phyloP scores from a whole-genome alignment of 2,329 filamentous ascomycete species.

The Didymella arachidicola region DNA sequence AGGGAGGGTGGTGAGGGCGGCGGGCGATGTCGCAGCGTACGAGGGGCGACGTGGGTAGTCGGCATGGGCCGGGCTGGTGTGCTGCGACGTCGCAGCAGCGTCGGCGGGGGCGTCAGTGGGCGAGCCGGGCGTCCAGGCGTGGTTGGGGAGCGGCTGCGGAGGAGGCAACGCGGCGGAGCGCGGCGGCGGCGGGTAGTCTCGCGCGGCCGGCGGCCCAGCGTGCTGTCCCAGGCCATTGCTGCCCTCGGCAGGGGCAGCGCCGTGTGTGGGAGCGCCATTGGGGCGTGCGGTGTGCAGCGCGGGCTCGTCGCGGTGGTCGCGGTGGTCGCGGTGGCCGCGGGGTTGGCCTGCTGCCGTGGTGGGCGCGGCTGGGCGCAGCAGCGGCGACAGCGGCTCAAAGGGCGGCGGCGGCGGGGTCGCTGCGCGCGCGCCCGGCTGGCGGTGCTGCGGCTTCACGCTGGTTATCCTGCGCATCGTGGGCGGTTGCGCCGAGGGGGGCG shows the following conservation, averaged over 20 bases:
- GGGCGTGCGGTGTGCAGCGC: slow-evolving; percentile 8
- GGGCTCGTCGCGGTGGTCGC: slow-evolving; percentile 22
- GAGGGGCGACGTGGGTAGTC: slow-evolving; percentile 34
- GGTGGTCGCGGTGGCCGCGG: slow-evolving; percentile 24
- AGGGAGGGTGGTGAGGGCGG: slow-evolving; percentile 8
- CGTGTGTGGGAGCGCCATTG: slow-evolving; percentile 21
- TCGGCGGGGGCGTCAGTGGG: slow-evolving; percentile 55
- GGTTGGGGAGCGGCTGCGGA: slow-evolving; percentile 28
- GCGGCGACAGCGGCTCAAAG: slow-evolving; percentile 49
- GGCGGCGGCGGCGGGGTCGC: slow-evolving; percentile 43
- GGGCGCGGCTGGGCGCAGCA: slow-evolving; percentile 33
- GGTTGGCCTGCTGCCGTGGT: slow-evolving; percentile 35
- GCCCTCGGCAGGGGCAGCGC: slow-evolving; percentile 1
- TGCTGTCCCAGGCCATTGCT: not conserved
- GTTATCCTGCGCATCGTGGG: slow-evolving; percentile 41
- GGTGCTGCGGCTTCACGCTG: slow-evolving; percentile 47
- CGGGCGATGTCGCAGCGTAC: slow-evolving; percentile 33
- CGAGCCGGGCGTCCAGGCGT: slow-evolving; percentile 40
- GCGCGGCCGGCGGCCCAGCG: not conserved
- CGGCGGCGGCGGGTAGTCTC: not conserved
- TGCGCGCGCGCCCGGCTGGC: slow-evolving; percentile 41
- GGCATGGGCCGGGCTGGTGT: slow-evolving; percentile 45
- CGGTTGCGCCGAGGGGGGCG: slow-evolving; percentile 24
- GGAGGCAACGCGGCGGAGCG: too few relatives aligned
- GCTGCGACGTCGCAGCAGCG: slow-evolving; percentile 38